Evolutionary conservation across 768 basidiomycete genomes (phyloP).

Genomic region (Trametopsis cervina): DNA sequence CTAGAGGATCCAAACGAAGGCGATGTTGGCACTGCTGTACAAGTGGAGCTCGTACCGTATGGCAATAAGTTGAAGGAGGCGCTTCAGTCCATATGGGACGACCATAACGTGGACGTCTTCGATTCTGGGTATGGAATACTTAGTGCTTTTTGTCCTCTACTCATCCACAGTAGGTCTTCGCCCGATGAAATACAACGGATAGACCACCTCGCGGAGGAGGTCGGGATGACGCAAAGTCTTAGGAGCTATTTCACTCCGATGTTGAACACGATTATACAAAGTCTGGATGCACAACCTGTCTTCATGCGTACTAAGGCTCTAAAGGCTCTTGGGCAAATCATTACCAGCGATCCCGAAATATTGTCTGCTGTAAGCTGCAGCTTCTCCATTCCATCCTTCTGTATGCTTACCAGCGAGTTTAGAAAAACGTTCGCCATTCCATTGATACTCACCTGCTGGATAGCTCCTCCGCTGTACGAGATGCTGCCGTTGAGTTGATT

Average conservation of each 20-base stretch:
- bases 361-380: slow-evolving; percentile 54
- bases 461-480: slow-evolving; percentile 89
- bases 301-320: slow-evolving; percentile 94
- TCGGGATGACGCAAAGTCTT: slow-evolving; percentile 71
- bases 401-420: neutral
- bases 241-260: slow-evolving; percentile 81
- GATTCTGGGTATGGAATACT: slow-evolving; percentile 60
- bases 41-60: slow-evolving; percentile 37
- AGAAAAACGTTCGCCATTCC: slow-evolving; percentile 76
- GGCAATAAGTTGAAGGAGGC: slow-evolving; percentile 54
- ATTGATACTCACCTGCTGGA: slow-evolving; percentile 90
- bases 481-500: slow-evolving; percentile 93
- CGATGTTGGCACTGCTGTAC: slow-evolving; percentile 25
- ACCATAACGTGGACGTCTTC: slow-evolving; percentile 64
- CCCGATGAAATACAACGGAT: slow-evolving; percentile 65
- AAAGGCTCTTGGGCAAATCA: slow-evolving; percentile 80
- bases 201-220: slow-evolving; percentile 65
- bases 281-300: slow-evolving; percentile 81
- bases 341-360: slow-evolving; percentile 82
- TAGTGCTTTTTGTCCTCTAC: neutral
- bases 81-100: slow-evolving; percentile 69
- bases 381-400: neutral
- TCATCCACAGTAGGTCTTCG: slow-evolving; percentile 36
- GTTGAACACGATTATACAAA: slow-evolving; percentile 66
- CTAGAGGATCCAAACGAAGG: slow-evolving; percentile 33